A percentile compares a stretch with the other conserved stretches of the same genome.
Conservation (phyloP, 2,329 filamentous ascomycete genomes). For the Helotiales sp. region DNA sequence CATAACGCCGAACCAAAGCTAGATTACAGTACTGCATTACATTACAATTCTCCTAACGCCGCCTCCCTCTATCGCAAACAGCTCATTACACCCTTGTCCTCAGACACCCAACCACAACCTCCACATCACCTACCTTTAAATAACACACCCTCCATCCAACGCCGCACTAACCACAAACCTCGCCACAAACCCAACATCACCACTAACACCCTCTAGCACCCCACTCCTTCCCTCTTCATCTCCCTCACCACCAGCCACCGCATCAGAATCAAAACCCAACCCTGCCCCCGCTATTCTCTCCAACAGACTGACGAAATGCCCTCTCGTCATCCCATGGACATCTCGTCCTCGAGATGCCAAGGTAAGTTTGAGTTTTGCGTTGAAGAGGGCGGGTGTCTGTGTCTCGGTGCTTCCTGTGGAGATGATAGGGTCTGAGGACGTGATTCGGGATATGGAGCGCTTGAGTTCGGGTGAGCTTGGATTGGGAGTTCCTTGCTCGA, state of each 20-base stretch:
- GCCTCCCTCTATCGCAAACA: not conserved
- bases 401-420: too few relatives aligned
- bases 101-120: not conserved
- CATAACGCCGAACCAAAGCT: not conserved
- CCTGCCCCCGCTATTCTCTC: not conserved
- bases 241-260: not conserved
- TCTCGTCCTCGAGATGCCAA: not conserved
- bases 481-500: too few relatives aligned
- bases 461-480: too few relatives aligned
- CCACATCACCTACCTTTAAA: not conserved
- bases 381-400: too few relatives aligned
- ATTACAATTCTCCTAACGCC: not conserved
- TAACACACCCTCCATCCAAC: not conserved
- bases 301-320: not conserved
- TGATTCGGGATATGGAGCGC: not conserved
- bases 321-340: not conserved
- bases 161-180: not conserved
- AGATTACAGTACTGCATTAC: not conserved
- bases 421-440: too few relatives aligned
- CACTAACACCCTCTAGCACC: not conserved
- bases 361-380: not conserved
- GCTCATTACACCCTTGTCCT: not conserved
- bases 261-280: not conserved
- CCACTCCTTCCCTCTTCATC: not conserved
- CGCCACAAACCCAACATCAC: not conserved